phyloP scores from a whole-genome alignment of 2,329 filamentous ascomycete genomes.

The Clonostachys chloroleuca region DNA sequence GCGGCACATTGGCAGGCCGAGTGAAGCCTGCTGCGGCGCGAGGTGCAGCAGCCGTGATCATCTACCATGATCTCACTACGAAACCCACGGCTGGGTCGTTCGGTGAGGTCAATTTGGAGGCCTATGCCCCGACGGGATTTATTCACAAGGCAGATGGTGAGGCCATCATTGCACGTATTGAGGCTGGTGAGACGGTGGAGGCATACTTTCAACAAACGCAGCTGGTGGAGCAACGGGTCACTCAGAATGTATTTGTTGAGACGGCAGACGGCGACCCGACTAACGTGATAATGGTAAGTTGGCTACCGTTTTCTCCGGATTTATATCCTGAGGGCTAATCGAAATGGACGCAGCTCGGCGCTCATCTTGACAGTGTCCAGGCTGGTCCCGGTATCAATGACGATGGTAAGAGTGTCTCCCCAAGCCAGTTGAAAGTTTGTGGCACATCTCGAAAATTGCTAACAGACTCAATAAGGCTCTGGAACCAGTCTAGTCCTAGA shows the following conservation, averaged over 20 bases:
- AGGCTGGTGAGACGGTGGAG: constrained; percentile 21
- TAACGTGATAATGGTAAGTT: constrained; percentile 26
- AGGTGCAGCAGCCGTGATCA: constrained; percentile 19
- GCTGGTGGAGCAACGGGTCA: constrained; percentile 27
- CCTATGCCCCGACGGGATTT: constrained; percentile 12
- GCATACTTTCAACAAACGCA: constrained; percentile 25
- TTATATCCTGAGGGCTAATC: background rate
- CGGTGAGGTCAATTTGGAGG: constrained; percentile 13
- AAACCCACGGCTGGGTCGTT: constrained; percentile 21
- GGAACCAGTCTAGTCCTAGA: constrained; percentile 34
- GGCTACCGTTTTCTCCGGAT: background rate
- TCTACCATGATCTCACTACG: constrained; percentile 19
- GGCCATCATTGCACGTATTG: constrained; percentile 18
- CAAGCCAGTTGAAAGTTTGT: background rate
- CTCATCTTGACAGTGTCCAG: constrained; percentile 36
- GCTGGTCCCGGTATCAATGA: constrained; percentile 41
- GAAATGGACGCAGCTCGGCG: constrained; percentile 20
- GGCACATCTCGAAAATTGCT: background rate
- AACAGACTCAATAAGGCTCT: constrained; percentile 10
- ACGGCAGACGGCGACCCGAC: constrained; percentile 34
- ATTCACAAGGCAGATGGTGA: constrained; percentile 20
- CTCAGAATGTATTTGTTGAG: constrained; percentile 39
- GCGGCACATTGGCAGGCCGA: constrained; percentile 20
- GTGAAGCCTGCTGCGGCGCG: constrained; percentile 17
- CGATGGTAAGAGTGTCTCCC: constrained; percentile 19